Evolutionary conservation across 305 asterid genomes (phyloP).

Genomic region (Plantago coronopus): DNA sequence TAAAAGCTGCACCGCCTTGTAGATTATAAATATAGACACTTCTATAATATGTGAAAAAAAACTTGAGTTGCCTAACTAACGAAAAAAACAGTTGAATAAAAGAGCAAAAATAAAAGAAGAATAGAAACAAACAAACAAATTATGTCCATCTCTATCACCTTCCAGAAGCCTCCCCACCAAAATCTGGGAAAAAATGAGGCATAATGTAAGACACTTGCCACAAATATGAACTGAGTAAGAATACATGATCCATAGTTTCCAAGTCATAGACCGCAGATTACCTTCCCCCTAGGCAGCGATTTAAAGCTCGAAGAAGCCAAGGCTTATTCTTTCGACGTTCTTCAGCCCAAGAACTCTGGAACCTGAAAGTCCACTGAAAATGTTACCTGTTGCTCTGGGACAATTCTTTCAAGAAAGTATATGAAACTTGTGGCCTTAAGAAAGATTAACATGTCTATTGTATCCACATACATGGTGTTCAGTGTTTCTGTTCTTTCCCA

Average conservation of each 20-base stretch:
- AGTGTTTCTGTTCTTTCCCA: slow-evolving; percentile 88
- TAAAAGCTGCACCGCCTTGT: not conserved
- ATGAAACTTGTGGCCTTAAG: not conserved
- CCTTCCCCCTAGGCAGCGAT: slow-evolving; percentile 94
- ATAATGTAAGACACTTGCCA: slow-evolving; percentile 22
- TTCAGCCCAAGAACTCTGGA: slow-evolving; percentile 77
- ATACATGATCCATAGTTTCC: slow-evolving; percentile 13
- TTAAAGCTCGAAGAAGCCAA: slow-evolving; percentile 91
- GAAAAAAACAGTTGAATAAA: not conserved
- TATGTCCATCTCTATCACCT: slow-evolving; percentile 50
- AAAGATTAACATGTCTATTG: not conserved
- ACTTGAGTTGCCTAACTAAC: not conserved
- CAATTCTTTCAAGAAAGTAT: slow-evolving; percentile 13
- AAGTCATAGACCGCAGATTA: slow-evolving; percentile 30
- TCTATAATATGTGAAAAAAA: slow-evolving; percentile 2
- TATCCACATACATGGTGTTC: slow-evolving; percentile 48
- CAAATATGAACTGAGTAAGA: not conserved
- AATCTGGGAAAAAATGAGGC: slow-evolving; percentile 51
- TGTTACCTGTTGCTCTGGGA: slow-evolving; percentile 9
- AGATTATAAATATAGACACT: slow-evolving; percentile 9
- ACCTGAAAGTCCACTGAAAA: slow-evolving; percentile 42
- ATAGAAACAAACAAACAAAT: slow-evolving; percentile 13
- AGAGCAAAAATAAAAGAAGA: too few relatives aligned
- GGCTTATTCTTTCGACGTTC: slow-evolving; percentile 74
- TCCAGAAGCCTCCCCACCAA: slow-evolving; percentile 99